Base-by-base conservation (phyloP, 805 yeast genomes). In the Kodamaea neixiangensis region DNA sequence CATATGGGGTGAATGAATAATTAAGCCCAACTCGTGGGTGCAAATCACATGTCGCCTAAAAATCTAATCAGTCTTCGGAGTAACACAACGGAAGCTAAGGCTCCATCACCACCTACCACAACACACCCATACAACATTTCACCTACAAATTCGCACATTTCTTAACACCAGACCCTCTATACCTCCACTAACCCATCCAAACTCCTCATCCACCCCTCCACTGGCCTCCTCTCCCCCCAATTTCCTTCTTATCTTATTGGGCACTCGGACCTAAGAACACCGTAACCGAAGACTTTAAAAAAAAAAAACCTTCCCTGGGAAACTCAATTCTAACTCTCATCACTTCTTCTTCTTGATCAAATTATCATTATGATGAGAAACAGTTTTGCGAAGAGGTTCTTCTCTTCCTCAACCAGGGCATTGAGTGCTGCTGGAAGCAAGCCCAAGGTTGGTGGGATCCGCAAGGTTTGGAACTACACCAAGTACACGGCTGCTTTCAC, bases 401-500 rank as follows among this genome's bases (percentile, higher is more conserved):
- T 67, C 35, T 54, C 64, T 25, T 52, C 63, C 22, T 47, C 62
- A 19, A 55, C 62, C 31, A 53, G 71, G 43, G 58, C 55, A 29
- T 59, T 66, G 52, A 59, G 56, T 35, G 45, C 52, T 14, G 53
- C 58, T 5, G 54, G 54, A 19, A 49, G 55, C 21, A 46, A 54
- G 19, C 52, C 61, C 11, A 54, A 58, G 49, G 49, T 54, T 2
- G 66, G 72, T 9, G 60, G 68, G 49, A 63, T 76, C 55, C 64
- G 66, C 44, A 65, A 69, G 45, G 57, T 76, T 5, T 78, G 86
- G 78, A 77, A 77, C 59, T 64, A 76, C 33, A 68, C 85, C 18
- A 73, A 62, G 40, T 56, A 80, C 61, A 58, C 80, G 15, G 69
- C 87, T 2, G 69, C 77, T 7, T 57, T 83, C 33, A 74, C 80